Base-by-base conservation (phyloP, 1,284 basidiomycete species). In the Leccinum pachyderme region DNA sequence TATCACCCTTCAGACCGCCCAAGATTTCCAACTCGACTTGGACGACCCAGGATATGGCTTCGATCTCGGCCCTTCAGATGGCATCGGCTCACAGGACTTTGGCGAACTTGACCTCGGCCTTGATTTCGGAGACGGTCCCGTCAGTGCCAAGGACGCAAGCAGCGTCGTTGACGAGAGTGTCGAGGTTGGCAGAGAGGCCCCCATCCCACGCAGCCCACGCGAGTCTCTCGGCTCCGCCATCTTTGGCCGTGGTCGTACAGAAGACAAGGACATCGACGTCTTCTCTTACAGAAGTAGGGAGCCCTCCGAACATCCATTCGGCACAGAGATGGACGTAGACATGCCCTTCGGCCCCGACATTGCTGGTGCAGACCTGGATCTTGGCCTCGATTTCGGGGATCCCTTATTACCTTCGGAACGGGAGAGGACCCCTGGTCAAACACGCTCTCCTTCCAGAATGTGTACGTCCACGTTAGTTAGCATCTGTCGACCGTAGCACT, bases 21-120 rank as follows among this genome's bases (percentile, higher is more conserved):
- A 87, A 55, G 86, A 90, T 63, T 81, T 88, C 55, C 76, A 77
- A 53, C 73, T 81, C 59, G 85, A 86, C 65, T 68, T 84, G 32
- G 80, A 83, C 54, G 86, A 88, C 58, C 73, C 79, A 6, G 76
- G 72, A 25, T 80, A 77, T 56, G 79, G 76, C 4, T 88, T 89
- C 56, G 87, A 87, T 63, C 78, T 91, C 32, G 89, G 87, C 4
- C 86, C 86, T 7, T 81, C 82, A 0, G 89, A 89, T 60, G 91
- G 91, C 44, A 90, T 95, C 61, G 92, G 91, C 39, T 92, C 90
- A 1, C 88, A 93, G 67, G 91, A 94, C 69, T 94, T 87, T 66
- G 77, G 77, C 59, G 84, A 86, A 51, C 63, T 91, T 50, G 87
- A 90, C 64, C 73, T 91, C 24, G 88, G 85, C 53, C 77, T 92